A percentile compares a stretch with the other conserved stretches of the same genome.
Conservation (phyloP, 2,329 filamentous ascomycete species). For the Sarocladium brachiariae region DNA sequence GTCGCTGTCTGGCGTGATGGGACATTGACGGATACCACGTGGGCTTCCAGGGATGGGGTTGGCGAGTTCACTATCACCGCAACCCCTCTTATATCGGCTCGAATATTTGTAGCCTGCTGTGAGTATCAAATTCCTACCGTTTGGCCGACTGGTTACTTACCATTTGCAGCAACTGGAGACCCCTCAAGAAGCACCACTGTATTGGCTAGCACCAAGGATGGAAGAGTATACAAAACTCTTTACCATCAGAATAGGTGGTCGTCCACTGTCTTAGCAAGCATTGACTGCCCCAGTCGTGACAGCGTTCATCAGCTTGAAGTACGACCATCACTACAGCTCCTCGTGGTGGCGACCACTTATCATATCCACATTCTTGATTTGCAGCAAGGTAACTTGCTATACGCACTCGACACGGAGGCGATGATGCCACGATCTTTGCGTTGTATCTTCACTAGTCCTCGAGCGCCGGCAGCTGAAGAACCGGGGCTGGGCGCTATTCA, state of each 20-base stretch:
- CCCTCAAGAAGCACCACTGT: conserved; percentile 22
- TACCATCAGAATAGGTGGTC: conserved; percentile 37
- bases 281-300: conserved; percentile 36
- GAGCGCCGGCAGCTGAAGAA: neutral
- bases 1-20: conserved; percentile 60
- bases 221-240: conserved; percentile 42
- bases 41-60: conserved; percentile 34
- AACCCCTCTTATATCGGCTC: conserved; percentile 44
- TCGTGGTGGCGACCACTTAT: conserved; percentile 51
- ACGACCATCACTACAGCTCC: conserved; percentile 49
- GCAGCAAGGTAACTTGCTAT: conserved; percentile 40
- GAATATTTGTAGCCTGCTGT: conserved; percentile 39
- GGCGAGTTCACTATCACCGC: conserved; percentile 39
- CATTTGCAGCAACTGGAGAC: neutral
- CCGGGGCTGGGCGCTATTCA: conserved; percentile 55
- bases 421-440: conserved; percentile 55
- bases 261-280: conserved; percentile 22
- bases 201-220: conserved; percentile 37
- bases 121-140: neutral
- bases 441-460: conserved; percentile 22
- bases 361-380: conserved; percentile 52
- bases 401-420: conserved; percentile 53
- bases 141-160: neutral
- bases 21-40: conserved; percentile 50
- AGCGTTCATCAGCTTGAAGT: conserved; percentile 47